Conservation (phyloP, 495 filamentous ascomycete species). For the Thermothielavioides terrestris region DNA sequence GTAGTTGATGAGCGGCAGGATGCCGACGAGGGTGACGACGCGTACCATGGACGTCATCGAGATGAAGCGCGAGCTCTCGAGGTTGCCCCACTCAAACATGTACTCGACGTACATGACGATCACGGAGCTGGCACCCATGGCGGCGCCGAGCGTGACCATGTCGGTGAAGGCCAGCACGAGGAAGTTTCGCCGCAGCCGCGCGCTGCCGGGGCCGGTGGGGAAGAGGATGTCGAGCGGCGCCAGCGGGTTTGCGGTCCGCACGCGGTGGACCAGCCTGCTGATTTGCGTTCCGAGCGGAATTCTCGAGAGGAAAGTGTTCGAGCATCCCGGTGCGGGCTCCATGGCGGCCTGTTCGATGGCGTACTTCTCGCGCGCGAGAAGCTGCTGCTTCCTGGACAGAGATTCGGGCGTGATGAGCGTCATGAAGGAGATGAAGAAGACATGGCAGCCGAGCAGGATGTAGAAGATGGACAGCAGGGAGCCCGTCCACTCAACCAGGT, state of each 20-base stretch:
- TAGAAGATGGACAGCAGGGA: slow-evolving; percentile 70
- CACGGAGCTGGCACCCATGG: slow-evolving; percentile 70
- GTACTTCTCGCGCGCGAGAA: slow-evolving; percentile 58
- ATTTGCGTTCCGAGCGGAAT: slow-evolving; percentile 16
- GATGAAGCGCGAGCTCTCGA: slow-evolving; percentile 69
- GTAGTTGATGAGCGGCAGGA: slow-evolving; percentile 65
- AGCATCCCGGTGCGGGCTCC: slow-evolving; percentile 8
- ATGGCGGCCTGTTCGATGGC: slow-evolving; percentile 22
- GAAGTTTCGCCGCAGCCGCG: slow-evolving; percentile 64
- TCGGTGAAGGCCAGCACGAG: slow-evolving; percentile 72
- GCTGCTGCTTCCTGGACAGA: slow-evolving; percentile 57
- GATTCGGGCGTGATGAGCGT: slow-evolving; percentile 72
- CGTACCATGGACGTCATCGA: slow-evolving; percentile 65
- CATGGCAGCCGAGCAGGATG: slow-evolving; percentile 59
- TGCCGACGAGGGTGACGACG: slow-evolving; percentile 60
- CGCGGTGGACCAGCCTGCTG: slow-evolving; percentile 6
- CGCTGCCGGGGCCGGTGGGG: slow-evolving; percentile 50
- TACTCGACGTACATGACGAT: slow-evolving; percentile 71
- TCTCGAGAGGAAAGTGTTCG: background rate
- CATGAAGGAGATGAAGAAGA: slow-evolving; percentile 60
- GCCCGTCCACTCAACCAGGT: slow-evolving; percentile 62
- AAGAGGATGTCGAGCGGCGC: slow-evolving; percentile 69
- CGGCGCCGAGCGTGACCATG: slow-evolving; percentile 66
- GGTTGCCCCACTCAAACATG: slow-evolving; percentile 72
- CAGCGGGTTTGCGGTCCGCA: slow-evolving; percentile 49